Evolutionary conservation across 2,329 filamentous ascomycete genomes (phyloP), one percentile per base, ranked within the genome.

Genomic region (Venturia carpophila): DNA sequence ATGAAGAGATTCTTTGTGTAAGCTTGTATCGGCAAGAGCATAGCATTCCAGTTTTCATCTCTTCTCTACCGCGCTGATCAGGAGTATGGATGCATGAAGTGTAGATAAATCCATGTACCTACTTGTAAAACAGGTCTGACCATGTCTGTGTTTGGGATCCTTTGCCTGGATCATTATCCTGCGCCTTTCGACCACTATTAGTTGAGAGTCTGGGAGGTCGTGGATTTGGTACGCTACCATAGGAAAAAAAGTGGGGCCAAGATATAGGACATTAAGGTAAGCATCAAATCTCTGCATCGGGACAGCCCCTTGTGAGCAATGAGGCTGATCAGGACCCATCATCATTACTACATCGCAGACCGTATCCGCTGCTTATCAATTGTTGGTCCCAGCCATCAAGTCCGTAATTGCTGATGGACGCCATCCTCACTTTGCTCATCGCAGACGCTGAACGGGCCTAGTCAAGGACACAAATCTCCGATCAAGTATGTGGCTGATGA

Each of bases 1-100:
- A 58, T 58, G 52, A 58, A 58, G 52, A 37, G 52, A 21, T 58
- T 58, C 5, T 58, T 58, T 37, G 52, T 58, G 52, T 58, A 58
- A 37, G 30, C 19, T 58, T 58, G 30, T 58, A n/a, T 27, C 21
- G 13, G 47, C 47, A 27, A 27, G 52, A 37, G 52, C 52, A 58
- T 58, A 58, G 52, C 52, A 58, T 58, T n/a, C 19, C 17, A 5
- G 52, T 58, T 58, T 17, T 58, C 27, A 58, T 58, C 52, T 58
- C 52, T 39, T 58, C 52, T 58, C 52, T 34, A n/a, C 52, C 19
- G 27, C 27, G 30, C 49, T 13, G 37, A 11, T 58, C 52, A 21
- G 52, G 30, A 58, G 27, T 37, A n/a, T 37, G 52, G 52, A 58
- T 37, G 52, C 30, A 39, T 58, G 27, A 55, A 19, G 27, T 37